Conservation (phyloP, 192 early-diverging fungal species). For the Gamsiella multidivaricata region DNA sequence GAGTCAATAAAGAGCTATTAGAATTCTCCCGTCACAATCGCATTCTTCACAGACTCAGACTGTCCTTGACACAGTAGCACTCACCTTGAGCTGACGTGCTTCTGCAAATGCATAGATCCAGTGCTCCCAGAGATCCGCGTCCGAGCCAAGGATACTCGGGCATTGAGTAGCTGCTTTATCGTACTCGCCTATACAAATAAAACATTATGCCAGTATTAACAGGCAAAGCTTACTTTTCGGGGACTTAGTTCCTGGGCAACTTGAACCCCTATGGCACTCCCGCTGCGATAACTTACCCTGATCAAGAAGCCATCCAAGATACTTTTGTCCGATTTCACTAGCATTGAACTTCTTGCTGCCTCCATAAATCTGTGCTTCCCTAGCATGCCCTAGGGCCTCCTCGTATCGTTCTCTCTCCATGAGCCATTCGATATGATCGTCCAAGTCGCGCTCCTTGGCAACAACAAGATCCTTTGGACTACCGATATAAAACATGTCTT, state of each 20-base stretch:
- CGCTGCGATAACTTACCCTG: conserved; percentile 55
- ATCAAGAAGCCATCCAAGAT: conserved; percentile 79
- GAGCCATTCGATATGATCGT: conserved; percentile 96
- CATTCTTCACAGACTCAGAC: too few species aligned
- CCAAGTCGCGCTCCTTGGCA: conserved; percentile 86
- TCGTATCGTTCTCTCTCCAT: conserved; percentile 82
- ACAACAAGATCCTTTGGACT: conserved; percentile 95
- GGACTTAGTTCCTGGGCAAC: background rate
- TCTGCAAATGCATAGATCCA: conserved; percentile 94
- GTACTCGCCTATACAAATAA: conserved; percentile 54
- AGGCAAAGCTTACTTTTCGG: background rate
- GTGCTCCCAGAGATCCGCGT: conserved; percentile 85
- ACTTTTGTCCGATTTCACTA: conserved; percentile 84
- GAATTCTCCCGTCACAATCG: background rate
- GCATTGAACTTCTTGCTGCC: conserved; percentile 72
- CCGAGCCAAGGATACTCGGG: conserved; percentile 74
- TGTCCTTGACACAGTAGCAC: too few species aligned
- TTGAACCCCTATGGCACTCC: too few species aligned
- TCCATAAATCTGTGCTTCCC: conserved; percentile 65
- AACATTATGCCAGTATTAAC: background rate
- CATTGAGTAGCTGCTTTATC: conserved; percentile 80
- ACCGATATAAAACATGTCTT: conserved; percentile 91
- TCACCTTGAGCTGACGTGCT: conserved; percentile 73
- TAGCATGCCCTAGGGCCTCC: conserved; percentile 78
- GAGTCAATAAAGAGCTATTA: background rate